Evolutionary conservation across 2,329 filamentous ascomycete species (phyloP).

Genomic region (Arthroderma sp.): DNA sequence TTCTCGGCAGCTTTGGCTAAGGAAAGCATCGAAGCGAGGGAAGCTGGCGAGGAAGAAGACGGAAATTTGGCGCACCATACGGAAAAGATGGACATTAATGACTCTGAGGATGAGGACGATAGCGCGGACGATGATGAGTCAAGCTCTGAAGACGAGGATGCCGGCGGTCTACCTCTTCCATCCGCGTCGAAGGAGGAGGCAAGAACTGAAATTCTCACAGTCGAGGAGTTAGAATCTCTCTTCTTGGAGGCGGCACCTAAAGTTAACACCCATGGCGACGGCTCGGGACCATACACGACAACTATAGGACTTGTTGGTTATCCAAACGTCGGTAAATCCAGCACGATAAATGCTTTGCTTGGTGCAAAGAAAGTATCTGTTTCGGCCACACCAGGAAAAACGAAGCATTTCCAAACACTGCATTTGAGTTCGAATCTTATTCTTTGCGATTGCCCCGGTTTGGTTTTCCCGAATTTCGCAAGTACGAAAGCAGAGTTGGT

Average conservation of each 20-base stretch:
- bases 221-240: constrained; percentile 80
- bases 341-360: constrained; percentile 97
- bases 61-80: constrained; percentile 33
- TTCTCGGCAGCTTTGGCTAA: constrained; percentile 91
- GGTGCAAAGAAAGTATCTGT: constrained; percentile 98
- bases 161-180: constrained; percentile 17
- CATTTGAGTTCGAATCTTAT: constrained; percentile 81
- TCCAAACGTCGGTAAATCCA: constrained; percentile 97
- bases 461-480: constrained; percentile 53
- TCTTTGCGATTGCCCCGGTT: constrained; percentile 93
- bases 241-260: constrained; percentile 65
- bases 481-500: constrained; percentile 50
- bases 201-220: constrained; percentile 66
- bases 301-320: constrained; percentile 92
- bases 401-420: constrained; percentile 98
- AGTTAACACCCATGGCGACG: constrained; percentile 27
- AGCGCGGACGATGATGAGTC: constrained; percentile 13
- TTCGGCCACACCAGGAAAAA: constrained; percentile 93
- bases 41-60: constrained; percentile 39
- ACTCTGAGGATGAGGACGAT: constrained; percentile 23
- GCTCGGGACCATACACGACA: constrained; percentile 37
- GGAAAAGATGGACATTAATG: constrained; percentile 34
- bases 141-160: constrained; percentile 9
- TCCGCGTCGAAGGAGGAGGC: constrained; percentile 27
- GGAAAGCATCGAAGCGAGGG: constrained; percentile 65